Evolutionary conservation across 371 early-diverging fungal genomes (phyloP).

Genomic region (Saksenaea vasiformis): DNA sequence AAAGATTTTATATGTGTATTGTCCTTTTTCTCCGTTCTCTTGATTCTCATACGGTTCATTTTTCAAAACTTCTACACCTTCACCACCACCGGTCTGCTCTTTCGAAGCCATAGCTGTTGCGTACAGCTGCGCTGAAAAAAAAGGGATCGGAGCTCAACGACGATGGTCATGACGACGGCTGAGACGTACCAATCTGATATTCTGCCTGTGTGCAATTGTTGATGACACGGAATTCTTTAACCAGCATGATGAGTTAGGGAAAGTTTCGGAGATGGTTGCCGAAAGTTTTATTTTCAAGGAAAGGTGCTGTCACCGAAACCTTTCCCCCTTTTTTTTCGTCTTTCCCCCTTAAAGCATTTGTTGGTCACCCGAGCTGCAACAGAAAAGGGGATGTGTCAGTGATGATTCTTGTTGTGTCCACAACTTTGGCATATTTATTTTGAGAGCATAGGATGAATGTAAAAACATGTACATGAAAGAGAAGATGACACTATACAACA

Average conservation of each 20-base stretch:
- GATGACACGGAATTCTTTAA: constrained; percentile 71
- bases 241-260: constrained; percentile 48
- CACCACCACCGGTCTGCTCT: constrained; percentile 73
- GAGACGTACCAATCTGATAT: constrained; percentile 56
- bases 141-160: neutral
- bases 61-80: constrained; percentile 44
- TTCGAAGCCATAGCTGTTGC: constrained; percentile 75
- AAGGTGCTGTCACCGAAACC: constrained; percentile 2
- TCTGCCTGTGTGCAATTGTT: constrained; percentile 73
- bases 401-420: neutral
- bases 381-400: neutral
- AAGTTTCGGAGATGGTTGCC: neutral
- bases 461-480: neutral
- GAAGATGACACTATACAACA: neutral
- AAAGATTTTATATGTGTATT: constrained; percentile 80
- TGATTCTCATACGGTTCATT: constrained; percentile 47
- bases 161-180: neutral
- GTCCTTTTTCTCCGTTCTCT: constrained; percentile 66
- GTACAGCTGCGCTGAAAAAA: constrained; percentile 63
- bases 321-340: neutral
- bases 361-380: neutral
- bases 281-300: neutral
- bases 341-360: neutral
- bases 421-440: no score
- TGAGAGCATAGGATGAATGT: no score